phyloP scores from a whole-genome alignment of 1,284 basidiomycete species.

The Irpex rosettiformis region DNA sequence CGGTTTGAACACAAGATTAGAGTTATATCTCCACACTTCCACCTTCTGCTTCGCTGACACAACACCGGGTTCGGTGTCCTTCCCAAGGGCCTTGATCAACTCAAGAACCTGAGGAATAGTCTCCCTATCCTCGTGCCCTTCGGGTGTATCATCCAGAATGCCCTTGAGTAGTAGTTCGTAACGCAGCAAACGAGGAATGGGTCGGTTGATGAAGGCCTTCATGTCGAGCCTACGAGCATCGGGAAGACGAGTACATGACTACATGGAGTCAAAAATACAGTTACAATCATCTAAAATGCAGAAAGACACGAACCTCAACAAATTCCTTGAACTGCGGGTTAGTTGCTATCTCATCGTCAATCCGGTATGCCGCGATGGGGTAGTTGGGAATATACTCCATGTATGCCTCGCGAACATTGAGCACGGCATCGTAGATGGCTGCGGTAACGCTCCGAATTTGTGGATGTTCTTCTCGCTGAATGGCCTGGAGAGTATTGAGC shows the following conservation, averaged over 20 bases:
- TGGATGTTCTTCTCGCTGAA: conserved; percentile 91
- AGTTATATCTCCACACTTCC: conserved; percentile 81
- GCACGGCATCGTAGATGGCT: conserved; percentile 81
- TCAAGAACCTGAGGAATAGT: conserved; percentile 83
- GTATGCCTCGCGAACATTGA: conserved; percentile 93
- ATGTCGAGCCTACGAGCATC: conserved; percentile 80
- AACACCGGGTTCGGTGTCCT: conserved; percentile 83
- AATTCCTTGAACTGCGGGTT: conserved; percentile 83
- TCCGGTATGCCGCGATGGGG: conserved; percentile 88
- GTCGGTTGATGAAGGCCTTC: conserved; percentile 86
- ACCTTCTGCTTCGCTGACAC: conserved; percentile 83
- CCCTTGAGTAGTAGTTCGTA: conserved; percentile 84
- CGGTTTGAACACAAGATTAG: conserved; percentile 74
- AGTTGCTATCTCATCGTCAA: conserved; percentile 83
- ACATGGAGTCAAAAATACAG: conserved; percentile 3
- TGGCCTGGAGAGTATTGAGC: conserved; percentile 77
- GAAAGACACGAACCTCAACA: conserved; percentile 59
- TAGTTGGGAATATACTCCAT: conserved; percentile 93
- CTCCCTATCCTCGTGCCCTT: conserved; percentile 74
- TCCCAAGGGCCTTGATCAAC: conserved; percentile 79
- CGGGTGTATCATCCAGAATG: conserved; percentile 71
- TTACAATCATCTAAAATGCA: not conserved
- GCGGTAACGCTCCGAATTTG: conserved; percentile 82
- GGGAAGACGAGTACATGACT: conserved; percentile 71
- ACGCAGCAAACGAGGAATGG: conserved; percentile 84